Base-by-base conservation (phyloP, 2,329 filamentous ascomycete genomes). In the Cercospora berteroae region DNA sequence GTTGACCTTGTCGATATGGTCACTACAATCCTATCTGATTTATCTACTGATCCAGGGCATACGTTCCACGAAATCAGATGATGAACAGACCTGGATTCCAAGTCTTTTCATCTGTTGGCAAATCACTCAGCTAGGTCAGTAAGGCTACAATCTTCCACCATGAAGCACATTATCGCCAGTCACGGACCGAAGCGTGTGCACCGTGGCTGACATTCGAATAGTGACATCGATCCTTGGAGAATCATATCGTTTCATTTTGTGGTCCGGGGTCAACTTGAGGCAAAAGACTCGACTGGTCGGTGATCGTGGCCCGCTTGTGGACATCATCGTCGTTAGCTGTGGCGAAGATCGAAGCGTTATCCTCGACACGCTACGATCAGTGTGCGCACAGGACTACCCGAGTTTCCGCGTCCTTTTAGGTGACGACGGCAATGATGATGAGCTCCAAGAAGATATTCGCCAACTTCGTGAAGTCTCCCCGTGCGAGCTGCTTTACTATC, bases 291-390 rank as follows among this genome's bases (percentile, higher is more conserved):
- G 60, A 2, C 31, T 68, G 1, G 2, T 29, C 3, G 64, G 64
- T n/a, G 63, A 78, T 9, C 75, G 77, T 23, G 76, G 74, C 6
- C 81, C 81, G 1, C 77, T 74, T 1, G 80, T 83, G 6, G 81
- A 83, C 65, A 76, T 82, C 5, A 77, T 82, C 50, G 77, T 83
- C 60, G 81, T 80, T 18, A 80, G 80, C 69, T 83, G 81, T 67
- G 78, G 78, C 58, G 81, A 83, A 72, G 80, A 81, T 0, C 73
- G 79, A 13, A 78, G 78, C 8, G 75, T 82, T 0, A 78, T 83
- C 3, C 69, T 81, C 4, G 77, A 83, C 74, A 80, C 82, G 33
- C 69, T 79, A 60, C 72, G 78, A 64, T 76, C 77, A 50, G 79
- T 78, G 5, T 74, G 76, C 69, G 72, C 79, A 65, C 73, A 80